Conservation (phyloP, 2,329 filamentous ascomycete genomes). For the Fusarium sp. region DNA sequence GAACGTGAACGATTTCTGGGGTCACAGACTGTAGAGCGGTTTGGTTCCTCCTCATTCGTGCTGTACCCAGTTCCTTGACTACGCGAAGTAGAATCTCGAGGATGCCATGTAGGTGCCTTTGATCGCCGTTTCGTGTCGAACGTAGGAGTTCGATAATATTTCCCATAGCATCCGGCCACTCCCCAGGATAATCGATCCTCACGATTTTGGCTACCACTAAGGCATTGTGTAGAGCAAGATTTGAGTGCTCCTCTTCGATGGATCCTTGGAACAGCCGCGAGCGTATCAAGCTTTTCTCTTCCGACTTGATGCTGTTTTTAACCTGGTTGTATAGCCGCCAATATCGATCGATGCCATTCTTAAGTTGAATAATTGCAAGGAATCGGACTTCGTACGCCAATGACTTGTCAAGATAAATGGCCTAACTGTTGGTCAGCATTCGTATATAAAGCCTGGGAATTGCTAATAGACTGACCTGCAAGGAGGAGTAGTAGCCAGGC, state of each 20-base stretch:
- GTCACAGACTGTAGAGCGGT: slow-evolving; percentile 80
- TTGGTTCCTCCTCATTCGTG: slow-evolving; percentile 78
- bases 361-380: slow-evolving; percentile 91
- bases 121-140: slow-evolving; percentile 61
- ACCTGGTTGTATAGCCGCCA: slow-evolving; percentile 75
- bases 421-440: slow-evolving; percentile 57
- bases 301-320: slow-evolving; percentile 74
- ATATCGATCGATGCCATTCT: slow-evolving; percentile 95
- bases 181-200: slow-evolving; percentile 86
- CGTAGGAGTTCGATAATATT: slow-evolving; percentile 74
- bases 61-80: slow-evolving; percentile 89
- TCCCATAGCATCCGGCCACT: slow-evolving; percentile 77
- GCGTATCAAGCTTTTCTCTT: slow-evolving; percentile 82
- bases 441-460: not conserved
- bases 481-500: slow-evolving; percentile 71
- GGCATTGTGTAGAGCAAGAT: slow-evolving; percentile 87
- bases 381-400: slow-evolving; percentile 84
- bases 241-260: slow-evolving; percentile 78
- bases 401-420: slow-evolving; percentile 82
- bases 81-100: slow-evolving; percentile 84
- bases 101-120: slow-evolving; percentile 74
- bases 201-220: slow-evolving; percentile 88
- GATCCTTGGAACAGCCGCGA: slow-evolving; percentile 79
- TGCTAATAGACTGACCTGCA: slow-evolving; percentile 66
- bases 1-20: slow-evolving; percentile 83